Conservation (phyloP, 1,284 basidiomycete genomes). For the Leucoagaricus sp. region DNA sequence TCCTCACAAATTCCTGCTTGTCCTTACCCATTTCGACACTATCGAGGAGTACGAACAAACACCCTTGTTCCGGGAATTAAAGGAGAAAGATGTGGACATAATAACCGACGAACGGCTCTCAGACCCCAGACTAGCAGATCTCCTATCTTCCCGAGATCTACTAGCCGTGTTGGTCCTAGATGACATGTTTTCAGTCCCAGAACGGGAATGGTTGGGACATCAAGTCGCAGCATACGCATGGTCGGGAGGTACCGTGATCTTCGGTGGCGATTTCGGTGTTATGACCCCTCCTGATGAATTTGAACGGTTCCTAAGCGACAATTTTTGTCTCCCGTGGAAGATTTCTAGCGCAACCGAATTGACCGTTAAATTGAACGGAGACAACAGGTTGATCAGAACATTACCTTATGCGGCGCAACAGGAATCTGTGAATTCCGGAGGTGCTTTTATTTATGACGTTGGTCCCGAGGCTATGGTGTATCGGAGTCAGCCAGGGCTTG, state of each 20-base stretch:
- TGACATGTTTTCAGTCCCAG: neutral
- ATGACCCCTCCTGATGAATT: conserved; percentile 20
- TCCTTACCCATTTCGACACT: conserved; percentile 21
- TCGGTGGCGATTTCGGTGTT: conserved; percentile 27
- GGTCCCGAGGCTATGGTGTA: conserved; percentile 3
- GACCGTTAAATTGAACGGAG: conserved; percentile 20
- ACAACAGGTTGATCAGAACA: conserved; percentile 22
- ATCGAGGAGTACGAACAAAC: conserved; percentile 18
- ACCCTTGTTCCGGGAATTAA: conserved; percentile 17
- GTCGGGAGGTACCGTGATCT: conserved; percentile 32
- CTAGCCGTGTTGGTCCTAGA: conserved; percentile 29
- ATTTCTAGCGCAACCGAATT: conserved; percentile 5
- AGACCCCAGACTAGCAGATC: conserved; percentile 23
- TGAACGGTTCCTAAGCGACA: conserved; percentile 23
- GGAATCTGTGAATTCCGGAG: conserved; percentile 15
- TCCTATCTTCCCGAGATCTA: conserved; percentile 26
- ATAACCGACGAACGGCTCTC: conserved; percentile 20
- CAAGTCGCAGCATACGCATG: conserved; percentile 32
- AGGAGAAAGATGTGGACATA: conserved; percentile 22
- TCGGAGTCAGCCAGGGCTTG: conserved; percentile 13
- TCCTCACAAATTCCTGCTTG: conserved; percentile 23
- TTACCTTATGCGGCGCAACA: neutral
- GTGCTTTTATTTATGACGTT: conserved; percentile 9
- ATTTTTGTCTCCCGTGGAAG: conserved; percentile 30
- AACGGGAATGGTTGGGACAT: conserved; percentile 26